Evolutionary conservation across 305 asterid genomes (phyloP), one percentile per base, ranked within the genome.

Genomic region (Lippia alba): DNA sequence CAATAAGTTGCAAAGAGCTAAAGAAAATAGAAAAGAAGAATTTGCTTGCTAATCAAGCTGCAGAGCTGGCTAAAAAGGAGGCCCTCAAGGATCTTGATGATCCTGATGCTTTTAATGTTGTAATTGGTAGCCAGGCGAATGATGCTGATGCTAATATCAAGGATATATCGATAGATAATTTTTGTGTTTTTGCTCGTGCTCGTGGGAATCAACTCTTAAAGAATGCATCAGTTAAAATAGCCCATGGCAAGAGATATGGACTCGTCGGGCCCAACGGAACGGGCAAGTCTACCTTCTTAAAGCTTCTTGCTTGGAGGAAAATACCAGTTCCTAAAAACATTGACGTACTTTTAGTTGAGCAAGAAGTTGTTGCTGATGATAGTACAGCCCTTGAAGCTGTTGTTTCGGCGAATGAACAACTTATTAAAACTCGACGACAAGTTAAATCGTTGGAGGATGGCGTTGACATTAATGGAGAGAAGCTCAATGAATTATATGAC

Each of bases 301-400:
- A 90, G 80, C 95, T 90, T 53, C 92, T 90, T 73, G 89, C 92
- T 24, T 90, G 96, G 96, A 83, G 94, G 76, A 86, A 86, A 71
- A 87, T 90, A 33, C 96, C 91, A 0, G 96, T 90, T 14, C 96
- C 96, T n/a, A 90, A 84, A 76, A 90, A 90, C 61, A 90, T 90
- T 39, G 94, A 90, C 40, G 95, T 90, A 18, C 92, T 87, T 53
- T 81, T 90, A 81, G 96, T 90, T 4, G 94, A 90, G 78, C 96
- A 90, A 75, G 96, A 90, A 75, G 84, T 90, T 8, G 88, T 86
- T 70, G 96, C 89, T 40, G 92, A 90, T 66, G 89, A 87, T 75
- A 80, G 74, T 78, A 79, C 89, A 30, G 91, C 95, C 6, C 82
- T 90, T 56, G 87, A 84, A 80, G 96, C 95, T 19, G 95, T 87